phyloP scores from a whole-genome alignment of 768 basidiomycete genomes.

The Tulasnella sp. region DNA sequence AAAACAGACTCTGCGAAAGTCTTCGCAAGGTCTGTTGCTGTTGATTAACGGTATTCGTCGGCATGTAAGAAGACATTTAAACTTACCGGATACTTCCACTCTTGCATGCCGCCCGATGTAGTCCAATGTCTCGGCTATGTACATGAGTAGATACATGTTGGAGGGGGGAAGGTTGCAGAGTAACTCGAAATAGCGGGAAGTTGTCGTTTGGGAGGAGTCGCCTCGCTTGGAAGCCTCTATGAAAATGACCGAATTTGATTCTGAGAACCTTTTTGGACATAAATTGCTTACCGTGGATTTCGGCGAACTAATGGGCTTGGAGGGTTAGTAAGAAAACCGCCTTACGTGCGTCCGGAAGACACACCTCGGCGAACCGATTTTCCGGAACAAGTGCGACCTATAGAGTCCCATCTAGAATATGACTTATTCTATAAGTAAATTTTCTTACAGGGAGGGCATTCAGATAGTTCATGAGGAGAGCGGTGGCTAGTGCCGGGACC shows the following conservation, averaged over 20 bases:
- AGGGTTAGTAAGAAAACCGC: not conserved
- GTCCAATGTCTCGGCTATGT: constrained; percentile 2
- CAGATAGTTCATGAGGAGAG: constrained; percentile 1
- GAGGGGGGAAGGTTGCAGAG: constrained; percentile 18
- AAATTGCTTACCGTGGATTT: not conserved
- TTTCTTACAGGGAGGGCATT: not conserved
- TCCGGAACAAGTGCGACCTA: constrained; percentile 12
- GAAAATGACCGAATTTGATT: not conserved
- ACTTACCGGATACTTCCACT: constrained; percentile 18
- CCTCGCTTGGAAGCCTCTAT: not conserved
- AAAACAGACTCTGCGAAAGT: not conserved
- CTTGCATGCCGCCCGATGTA: not conserved
- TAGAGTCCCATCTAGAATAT: not conserved
- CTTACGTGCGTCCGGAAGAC: not conserved
- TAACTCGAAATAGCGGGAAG: constrained; percentile 19
- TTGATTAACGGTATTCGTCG: not conserved
- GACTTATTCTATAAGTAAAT: too few species aligned
- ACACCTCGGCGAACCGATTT: not conserved
- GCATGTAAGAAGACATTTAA: not conserved
- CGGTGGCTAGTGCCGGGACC: not conserved
- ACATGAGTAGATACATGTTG: constrained; percentile 19
- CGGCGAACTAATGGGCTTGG: not conserved
- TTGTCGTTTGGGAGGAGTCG: not conserved
- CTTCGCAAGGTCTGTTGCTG: not conserved
- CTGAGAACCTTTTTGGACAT: not conserved